Base-by-base conservation (phyloP, 495 filamentous ascomycete genomes). In the Xanthoparmelia taractica region DNA sequence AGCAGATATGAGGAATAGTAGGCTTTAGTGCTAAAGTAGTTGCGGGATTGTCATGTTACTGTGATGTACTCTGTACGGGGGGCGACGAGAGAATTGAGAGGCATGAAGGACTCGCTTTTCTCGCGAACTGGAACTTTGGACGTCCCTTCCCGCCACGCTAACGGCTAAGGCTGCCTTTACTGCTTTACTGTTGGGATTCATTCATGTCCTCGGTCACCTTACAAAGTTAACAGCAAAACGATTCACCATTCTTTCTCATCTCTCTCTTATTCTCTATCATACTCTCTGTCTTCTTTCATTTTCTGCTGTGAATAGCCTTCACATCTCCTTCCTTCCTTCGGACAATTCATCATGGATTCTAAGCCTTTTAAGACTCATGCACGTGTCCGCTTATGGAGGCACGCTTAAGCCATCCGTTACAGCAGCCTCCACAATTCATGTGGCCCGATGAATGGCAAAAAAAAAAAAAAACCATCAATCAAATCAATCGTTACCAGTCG, bases 101-200 rank as follows among this genome's bases (percentile, higher is more conserved):
- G 6, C 43, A n/a, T 25, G 43, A 45, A 31, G 27, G 13, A 11
- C 11, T 52, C 27, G 25, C 10, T 50, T 50, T 8, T 50, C 25
- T 50, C 47, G 47, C 47, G 47, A 50, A 50, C 47, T 50, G 25
- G 13, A 17, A 50, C 12, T 6, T 52, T 54, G 27, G 13, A 20
- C 17, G 15, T n/a, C 50, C n/a, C n/a, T n/a, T 54, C 50, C 50
- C 50, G 50, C 50, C n/a, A 33, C 50, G 50, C 50, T 54, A 54
- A 23, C 50, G 50, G 50, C 29, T 33, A 33, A 54, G 50, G 50
- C 50, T 54, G 50, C 50, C 50, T 54, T 31, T 31, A 36, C 4
- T 5, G 10, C 0, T 48, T 48, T 48, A n/a, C n/a, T n/a, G n/a
- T n/a, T n/a, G n/a, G n/a, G n/a, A n/a, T n/a, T n/a, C n/a, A n/a